Base-by-base conservation (phyloP, 176 grass and related monocot species). In the Lolium multiflorum region DNA sequence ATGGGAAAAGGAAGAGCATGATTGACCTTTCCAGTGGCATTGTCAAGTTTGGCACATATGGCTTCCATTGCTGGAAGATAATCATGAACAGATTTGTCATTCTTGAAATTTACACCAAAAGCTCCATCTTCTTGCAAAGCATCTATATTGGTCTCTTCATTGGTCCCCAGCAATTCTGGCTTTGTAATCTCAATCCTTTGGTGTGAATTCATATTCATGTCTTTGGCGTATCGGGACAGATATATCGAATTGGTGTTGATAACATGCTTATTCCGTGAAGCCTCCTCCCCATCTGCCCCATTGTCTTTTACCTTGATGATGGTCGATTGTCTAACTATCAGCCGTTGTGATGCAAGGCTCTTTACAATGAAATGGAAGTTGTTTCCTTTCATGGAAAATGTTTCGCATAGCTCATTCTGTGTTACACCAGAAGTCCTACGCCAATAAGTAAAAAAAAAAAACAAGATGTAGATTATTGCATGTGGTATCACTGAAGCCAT, bases 1-100 rank as follows among this genome's bases (percentile, higher is more conserved):
- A 37, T 82, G 64, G 55, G 62, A 9, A 17, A 48, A 85, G 37
- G 5, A 51, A 76, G 38, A 50, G 35, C 50, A 16, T 28, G 38
- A 25, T 74, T 84, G 62, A 97, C 92, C 97, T 98, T 96, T 88
- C 85, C 97, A 24, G 88, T 91, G 62, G 90, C 92, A 91, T 91
- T 58, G 89, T 96, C 97, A 60, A 98, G 97, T 80, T 96, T 96
- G 76, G 94, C 91, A 80, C 97, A 98, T 88, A 98, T 89, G n/a
- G 88, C 92, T 88, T 96, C 94, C 92, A 98, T 98, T 87, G 86
- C 94, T 80, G 97, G 97, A 80, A 95, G 84, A 82, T 83, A 93
- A 83, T 98, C 89, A 79, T 92, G 92, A 87, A 98, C 61, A 21
- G 86, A 91, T 73, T 94, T 50, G 79, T 94, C 97, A 59, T 88